phyloP scores from a whole-genome alignment of 2,329 filamentous ascomycete species.

The Peltaster fructicola region DNA sequence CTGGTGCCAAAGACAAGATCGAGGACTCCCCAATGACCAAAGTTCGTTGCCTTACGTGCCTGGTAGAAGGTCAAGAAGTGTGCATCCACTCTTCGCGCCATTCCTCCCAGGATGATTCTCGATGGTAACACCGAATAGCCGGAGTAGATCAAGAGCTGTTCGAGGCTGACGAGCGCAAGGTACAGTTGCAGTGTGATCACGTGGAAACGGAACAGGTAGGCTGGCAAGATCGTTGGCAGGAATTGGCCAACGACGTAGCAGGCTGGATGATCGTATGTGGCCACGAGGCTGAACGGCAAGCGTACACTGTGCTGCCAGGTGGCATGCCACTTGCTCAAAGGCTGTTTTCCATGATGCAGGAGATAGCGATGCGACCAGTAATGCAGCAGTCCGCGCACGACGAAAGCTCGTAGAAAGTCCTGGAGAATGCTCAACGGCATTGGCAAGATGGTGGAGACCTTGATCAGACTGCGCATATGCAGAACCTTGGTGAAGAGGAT shows the following conservation, averaged over 20 bases:
- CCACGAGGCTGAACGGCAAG: conserved; percentile 43
- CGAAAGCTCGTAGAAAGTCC: conserved; percentile 34
- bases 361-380: conserved; percentile 59
- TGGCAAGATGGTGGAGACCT: conserved; percentile 40
- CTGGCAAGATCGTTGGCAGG: conserved; percentile 47
- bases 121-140: conserved; percentile 47
- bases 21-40: conserved; percentile 38
- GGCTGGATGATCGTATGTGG: conserved; percentile 51
- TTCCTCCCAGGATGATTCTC: conserved; percentile 38
- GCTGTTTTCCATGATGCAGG: conserved; percentile 37
- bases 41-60: conserved; percentile 20
- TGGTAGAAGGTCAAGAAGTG: conserved; percentile 30
- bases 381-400: conserved; percentile 44
- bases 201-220: conserved; percentile 48
- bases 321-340: conserved; percentile 25
- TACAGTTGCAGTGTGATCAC: conserved; percentile 55
- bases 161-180: conserved; percentile 42
- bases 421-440: conserved; percentile 44
- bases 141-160: conserved; percentile 50
- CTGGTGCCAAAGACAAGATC: conserved; percentile 44
- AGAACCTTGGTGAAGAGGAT: conserved; percentile 35
- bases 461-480: conserved; percentile 36
- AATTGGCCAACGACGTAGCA: conserved; percentile 46
- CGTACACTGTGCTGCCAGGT: conserved; percentile 41
- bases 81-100: conserved; percentile 38